Conservation (phyloP, 768 basidiomycete genomes). For the Suillus brevipes region DNA sequence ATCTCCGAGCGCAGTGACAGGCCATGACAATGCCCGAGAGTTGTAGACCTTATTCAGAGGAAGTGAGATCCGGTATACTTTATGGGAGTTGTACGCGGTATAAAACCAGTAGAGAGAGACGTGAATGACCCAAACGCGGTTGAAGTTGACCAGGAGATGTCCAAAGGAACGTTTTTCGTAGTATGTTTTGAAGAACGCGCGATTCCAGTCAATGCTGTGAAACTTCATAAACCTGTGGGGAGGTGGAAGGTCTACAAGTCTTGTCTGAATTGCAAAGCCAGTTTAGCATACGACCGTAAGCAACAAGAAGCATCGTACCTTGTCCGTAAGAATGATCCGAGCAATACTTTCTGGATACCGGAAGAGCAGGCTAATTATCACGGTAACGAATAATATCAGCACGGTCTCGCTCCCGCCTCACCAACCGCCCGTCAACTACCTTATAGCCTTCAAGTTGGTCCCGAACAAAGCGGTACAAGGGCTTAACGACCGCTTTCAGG, state of each 20-base stretch:
- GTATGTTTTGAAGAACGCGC: constrained; percentile 98
- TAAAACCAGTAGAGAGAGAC: constrained; percentile 95
- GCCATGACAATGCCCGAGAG: constrained; percentile 84
- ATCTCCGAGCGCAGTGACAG: constrained; percentile 91
- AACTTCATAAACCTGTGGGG: constrained; percentile 96
- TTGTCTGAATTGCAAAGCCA: constrained; percentile 52
- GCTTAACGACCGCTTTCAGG: constrained; percentile 85
- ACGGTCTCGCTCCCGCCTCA: constrained; percentile 91
- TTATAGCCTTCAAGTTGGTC: constrained; percentile 99
- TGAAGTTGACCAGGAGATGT: constrained; percentile 98
- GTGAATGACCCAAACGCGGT: constrained; percentile 99
- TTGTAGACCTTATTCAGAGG: constrained; percentile 44
- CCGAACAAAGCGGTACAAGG: constrained; percentile 92
- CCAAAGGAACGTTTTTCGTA: constrained; percentile 96
- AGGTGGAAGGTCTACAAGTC: constrained; percentile 88
- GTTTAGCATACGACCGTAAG: neutral
- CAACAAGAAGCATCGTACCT: constrained; percentile 46
- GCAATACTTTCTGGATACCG: constrained; percentile 99
- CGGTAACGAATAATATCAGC: constrained; percentile 96
- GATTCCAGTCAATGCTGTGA: constrained; percentile 94
- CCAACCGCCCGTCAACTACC: constrained; percentile 92
- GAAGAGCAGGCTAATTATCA: constrained; percentile 97
- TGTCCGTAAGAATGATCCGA: constrained; percentile 84
- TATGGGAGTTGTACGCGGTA: constrained; percentile 91
- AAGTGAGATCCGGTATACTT: constrained; percentile 62